Conservation (phyloP, 495 filamentous ascomycete genomes). For the Talaromyces liani region DNA sequence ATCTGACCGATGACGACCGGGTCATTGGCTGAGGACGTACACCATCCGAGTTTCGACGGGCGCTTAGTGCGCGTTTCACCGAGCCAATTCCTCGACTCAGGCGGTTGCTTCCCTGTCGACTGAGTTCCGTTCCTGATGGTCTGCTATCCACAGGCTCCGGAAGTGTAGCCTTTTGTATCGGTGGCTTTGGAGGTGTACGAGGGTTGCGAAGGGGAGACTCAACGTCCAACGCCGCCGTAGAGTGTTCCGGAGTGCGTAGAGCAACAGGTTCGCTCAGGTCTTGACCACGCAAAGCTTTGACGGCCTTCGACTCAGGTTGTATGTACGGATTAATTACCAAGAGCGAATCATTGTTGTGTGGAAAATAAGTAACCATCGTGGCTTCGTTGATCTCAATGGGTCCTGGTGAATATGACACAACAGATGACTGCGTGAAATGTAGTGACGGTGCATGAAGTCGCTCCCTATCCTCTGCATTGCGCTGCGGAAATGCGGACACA, state of each 20-base stretch:
- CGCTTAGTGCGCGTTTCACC: slow-evolving; percentile 50
- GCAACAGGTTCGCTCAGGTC: slow-evolving; percentile 13
- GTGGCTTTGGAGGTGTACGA: slow-evolving; percentile 61
- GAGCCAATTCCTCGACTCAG: slow-evolving; percentile 44
- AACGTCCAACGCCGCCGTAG: slow-evolving; percentile 38
- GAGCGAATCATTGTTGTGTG: slow-evolving; percentile 79
- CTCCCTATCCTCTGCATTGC: slow-evolving; percentile 20
- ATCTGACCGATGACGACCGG: slow-evolving; percentile 37
- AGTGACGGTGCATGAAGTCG: slow-evolving; percentile 37
- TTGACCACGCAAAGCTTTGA: slow-evolving; percentile 17
- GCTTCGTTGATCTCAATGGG: slow-evolving; percentile 61
- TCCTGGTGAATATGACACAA: slow-evolving; percentile 44
- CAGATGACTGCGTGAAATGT: slow-evolving; percentile 38
- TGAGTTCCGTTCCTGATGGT: slow-evolving; percentile 34
- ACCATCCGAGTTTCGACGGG: slow-evolving; percentile 51
- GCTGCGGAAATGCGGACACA: background rate
- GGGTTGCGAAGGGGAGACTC: slow-evolving; percentile 72
- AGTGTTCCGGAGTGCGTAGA: slow-evolving; percentile 30
- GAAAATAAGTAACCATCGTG: slow-evolving; percentile 71
- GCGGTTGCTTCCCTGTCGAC: slow-evolving; percentile 31
- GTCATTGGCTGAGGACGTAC: slow-evolving; percentile 23
- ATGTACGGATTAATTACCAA: slow-evolving; percentile 66
- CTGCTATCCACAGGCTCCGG: slow-evolving; percentile 56
- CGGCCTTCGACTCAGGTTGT: slow-evolving; percentile 20
- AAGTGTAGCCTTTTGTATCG: slow-evolving; percentile 65